These are phyloP conservation scores for Polyporus arcularius DNA, from an alignment of 768 basidiomycete species.

Conservation along the genomic window DNA sequence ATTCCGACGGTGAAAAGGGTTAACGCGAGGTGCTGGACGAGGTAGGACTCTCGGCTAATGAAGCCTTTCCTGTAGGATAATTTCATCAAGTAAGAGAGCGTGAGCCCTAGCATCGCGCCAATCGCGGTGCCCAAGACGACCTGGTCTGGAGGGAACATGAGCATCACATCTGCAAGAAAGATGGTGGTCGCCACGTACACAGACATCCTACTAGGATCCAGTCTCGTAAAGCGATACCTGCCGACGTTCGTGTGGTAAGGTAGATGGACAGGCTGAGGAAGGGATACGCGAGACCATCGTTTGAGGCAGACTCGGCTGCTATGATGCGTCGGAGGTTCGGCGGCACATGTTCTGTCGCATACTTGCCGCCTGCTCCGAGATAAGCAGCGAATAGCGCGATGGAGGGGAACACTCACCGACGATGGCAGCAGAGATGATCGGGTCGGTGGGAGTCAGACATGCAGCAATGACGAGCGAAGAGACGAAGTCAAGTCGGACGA, in stretches of 20 bases:
- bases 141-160: constrained; percentile 53
- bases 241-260: constrained; percentile 69
- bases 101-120: constrained; percentile 58
- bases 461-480: constrained; percentile 86
- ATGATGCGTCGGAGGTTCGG: constrained; percentile 76
- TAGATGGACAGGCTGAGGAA: constrained; percentile 88
- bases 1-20: constrained; percentile 78
- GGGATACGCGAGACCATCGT: constrained; percentile 95
- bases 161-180: neutral
- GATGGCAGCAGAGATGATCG: constrained; percentile 85
- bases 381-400: neutral
- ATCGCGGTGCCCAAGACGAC: constrained; percentile 76
- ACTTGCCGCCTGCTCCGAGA: constrained; percentile 59
- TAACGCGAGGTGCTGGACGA: constrained; percentile 80
- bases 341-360: constrained; percentile 70
- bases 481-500: constrained; percentile 58
- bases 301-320: constrained; percentile 89
- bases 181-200: constrained; percentile 44
- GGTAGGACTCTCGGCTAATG: constrained; percentile 82
- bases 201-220: constrained; percentile 89
- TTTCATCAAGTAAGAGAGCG: constrained; percentile 75
- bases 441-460: constrained; percentile 92
- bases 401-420: constrained; percentile 46
- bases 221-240: constrained; percentile 65
- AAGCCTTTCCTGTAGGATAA: constrained; percentile 59